phyloP scores from a whole-genome alignment of 202 grass and related monocot genomes.

The Brachypodium distachyon region DNA sequence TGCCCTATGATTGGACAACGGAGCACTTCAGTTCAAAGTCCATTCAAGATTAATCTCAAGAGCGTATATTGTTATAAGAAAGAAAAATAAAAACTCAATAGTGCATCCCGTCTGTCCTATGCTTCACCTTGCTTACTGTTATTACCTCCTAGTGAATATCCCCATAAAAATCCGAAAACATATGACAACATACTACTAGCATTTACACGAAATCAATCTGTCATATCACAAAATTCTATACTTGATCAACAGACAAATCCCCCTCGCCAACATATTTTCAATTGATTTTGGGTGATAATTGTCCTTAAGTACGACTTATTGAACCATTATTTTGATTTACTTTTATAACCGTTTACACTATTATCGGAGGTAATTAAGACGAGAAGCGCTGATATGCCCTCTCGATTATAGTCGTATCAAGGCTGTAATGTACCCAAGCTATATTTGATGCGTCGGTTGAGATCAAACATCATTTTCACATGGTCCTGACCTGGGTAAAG shows the following conservation, averaged over 20 bases:
- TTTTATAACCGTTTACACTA: too few relatives aligned
- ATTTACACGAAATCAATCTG: background rate
- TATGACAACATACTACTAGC: background rate
- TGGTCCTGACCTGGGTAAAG: slow-evolving; percentile 2
- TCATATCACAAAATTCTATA: background rate
- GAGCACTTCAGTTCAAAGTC: background rate
- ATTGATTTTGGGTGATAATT: too few relatives aligned
- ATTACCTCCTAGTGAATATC: background rate
- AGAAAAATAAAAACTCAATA: background rate
- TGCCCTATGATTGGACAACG: background rate
- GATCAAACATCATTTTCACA: slow-evolving; percentile 32
- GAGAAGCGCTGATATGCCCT: background rate
- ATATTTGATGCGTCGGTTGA: background rate
- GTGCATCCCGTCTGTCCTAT: background rate
- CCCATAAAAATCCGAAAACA: background rate
- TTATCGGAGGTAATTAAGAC: too few relatives aligned
- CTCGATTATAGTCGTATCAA: background rate
- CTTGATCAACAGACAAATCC: background rate
- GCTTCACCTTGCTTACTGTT: background rate
- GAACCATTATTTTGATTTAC: too few relatives aligned
- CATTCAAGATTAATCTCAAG: background rate
- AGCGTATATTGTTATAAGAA: too few relatives aligned
- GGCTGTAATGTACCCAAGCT: background rate
- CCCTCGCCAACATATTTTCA: too few relatives aligned
- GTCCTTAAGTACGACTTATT: too few relatives aligned